Percentiles rank a stretch among this genome's conserved stretches.
These are phyloP conservation scores for Salvia hispanica DNA, from an alignment of 257 asterid species.

Conservation along the genomic window DNA sequence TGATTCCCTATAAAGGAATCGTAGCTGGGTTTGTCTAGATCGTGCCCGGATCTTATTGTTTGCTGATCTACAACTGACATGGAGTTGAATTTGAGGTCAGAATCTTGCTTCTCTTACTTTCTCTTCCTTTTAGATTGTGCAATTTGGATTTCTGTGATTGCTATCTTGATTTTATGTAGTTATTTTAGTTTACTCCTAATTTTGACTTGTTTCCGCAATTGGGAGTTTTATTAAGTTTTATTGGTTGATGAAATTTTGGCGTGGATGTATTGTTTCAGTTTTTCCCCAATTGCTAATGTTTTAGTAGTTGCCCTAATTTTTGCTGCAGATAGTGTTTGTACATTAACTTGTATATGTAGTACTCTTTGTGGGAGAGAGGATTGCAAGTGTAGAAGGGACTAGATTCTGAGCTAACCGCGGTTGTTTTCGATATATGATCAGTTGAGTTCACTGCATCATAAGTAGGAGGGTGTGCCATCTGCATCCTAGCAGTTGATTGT, in stretches of 20 bases:
- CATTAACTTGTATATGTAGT: slow-evolving; percentile 27
- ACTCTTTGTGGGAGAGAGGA: slow-evolving; percentile 29
- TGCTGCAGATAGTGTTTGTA: slow-evolving; percentile 25
- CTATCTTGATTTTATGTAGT: slow-evolving; percentile 12
- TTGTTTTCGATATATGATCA: slow-evolving; percentile 29
- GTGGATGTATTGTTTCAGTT: slow-evolving; percentile 21
- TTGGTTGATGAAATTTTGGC: slow-evolving; percentile 21
- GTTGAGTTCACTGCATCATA: background rate
- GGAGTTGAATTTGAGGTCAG: slow-evolving; percentile 44
- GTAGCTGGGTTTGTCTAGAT: slow-evolving; percentile 59
- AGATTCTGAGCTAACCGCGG: slow-evolving; percentile 10
- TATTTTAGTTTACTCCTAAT: slow-evolving; percentile 14
- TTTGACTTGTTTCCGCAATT: slow-evolving; percentile 24
- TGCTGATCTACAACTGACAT: slow-evolving; percentile 43
- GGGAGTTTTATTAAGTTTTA: background rate
- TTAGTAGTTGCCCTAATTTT: slow-evolving; percentile 43
- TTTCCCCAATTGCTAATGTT: slow-evolving; percentile 13
- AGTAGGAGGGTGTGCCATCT: slow-evolving; percentile 24
- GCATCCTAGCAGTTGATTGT: slow-evolving; percentile 19
- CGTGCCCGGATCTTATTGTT: slow-evolving; percentile 69
- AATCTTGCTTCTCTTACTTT: slow-evolving; percentile 25
- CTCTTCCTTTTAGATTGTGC: slow-evolving; percentile 11
- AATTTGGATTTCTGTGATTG: slow-evolving; percentile 26
- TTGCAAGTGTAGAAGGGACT: slow-evolving; percentile 27
- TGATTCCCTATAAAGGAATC: slow-evolving; percentile 43